Percentiles rank a stretch among this genome's conserved stretches.
Evolutionary conservation across 371 early-diverging fungal genomes (phyloP).

Genomic region (Batkoa obscura): DNA sequence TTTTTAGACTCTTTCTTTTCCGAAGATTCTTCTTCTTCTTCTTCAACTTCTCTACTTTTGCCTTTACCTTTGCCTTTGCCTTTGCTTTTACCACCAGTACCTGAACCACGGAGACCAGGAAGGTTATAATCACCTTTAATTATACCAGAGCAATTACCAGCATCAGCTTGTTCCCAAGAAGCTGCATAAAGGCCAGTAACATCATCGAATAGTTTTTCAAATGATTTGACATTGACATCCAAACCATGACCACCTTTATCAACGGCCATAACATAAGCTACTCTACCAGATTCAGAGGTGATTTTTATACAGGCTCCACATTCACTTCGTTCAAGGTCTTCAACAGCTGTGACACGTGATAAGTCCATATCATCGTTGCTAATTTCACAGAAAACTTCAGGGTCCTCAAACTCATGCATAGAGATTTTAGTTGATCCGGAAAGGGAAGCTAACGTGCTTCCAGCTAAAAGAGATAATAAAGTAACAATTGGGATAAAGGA

Average conservation of each 20-base stretch:
- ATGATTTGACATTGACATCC: slow-evolving; percentile 18
- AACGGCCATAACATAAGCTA: slow-evolving; percentile 26
- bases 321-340: slow-evolving; percentile 17
- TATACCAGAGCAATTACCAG: slow-evolving; percentile 9
- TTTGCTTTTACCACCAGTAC: not conserved
- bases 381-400: slow-evolving; percentile 24
- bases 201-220: slow-evolving; percentile 13
- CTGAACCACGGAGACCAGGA: not conserved
- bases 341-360: slow-evolving; percentile 27
- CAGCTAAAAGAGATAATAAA: too few species aligned
- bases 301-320: slow-evolving; percentile 30
- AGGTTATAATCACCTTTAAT: not conserved
- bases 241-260: slow-evolving; percentile 28
- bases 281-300: slow-evolving; percentile 10
- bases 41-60: not conserved
- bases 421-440: too few species aligned
- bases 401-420: too few species aligned
- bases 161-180: slow-evolving; percentile 12
- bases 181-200: slow-evolving; percentile 14
- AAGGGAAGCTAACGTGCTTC: too few species aligned
- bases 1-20: not conserved
- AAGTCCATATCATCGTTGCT: slow-evolving; percentile 23
- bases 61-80: not conserved
- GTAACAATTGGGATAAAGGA: too few species aligned
- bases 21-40: not conserved